Base-by-base conservation (phyloP, 495 filamentous ascomycete species). In the Podospora conica region DNA sequence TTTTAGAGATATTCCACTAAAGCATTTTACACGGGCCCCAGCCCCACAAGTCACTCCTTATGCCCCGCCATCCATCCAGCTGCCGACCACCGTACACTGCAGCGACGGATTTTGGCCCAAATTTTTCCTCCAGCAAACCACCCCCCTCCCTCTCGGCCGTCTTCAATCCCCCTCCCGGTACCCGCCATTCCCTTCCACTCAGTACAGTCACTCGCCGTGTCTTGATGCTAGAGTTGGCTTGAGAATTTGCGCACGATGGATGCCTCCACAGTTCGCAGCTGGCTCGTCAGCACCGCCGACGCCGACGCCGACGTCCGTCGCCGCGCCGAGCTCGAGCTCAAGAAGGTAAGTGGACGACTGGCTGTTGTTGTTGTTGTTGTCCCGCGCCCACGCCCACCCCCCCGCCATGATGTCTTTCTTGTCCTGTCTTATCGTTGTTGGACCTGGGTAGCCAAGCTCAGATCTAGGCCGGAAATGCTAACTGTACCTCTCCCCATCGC, bases 291-390 rank as follows among this genome's bases (percentile, higher is more conserved):
- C 73, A 97, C 92, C 58, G 86, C 97, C 71, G 88, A 91, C 71
- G 76, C 90, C 68, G 91, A 98, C 83, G 87, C 91, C 70, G 91
- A 95, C 71, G 87, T 83, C 77, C 86, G 95, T 73, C 87, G 87
- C 70, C 87, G 91, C 76, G 95, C 93, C 65, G 96, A 98, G 82
- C 79, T 93, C 70, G 91, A 97, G 78, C 82, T 98, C 70, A 96
- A 94, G 89, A 88, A 90, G 86, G 95, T 97, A 85, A 74, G 89
- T 82, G 15, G 15, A 0, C 22, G 0, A 2, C 31, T 40, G 55
- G 20, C 53, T 65, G 22, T 58, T 33, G 57, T 29, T 59, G 31
- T 53, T 48, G 62, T 60, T 59, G 63, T 40, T 25, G 33, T 65
- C 64, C 66, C 63, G 15, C 27, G 40, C 31, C 7, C 55, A 33